Evolutionary conservation across 768 basidiomycete species (phyloP).

Genomic region (Hebeloma cylindrosporum): DNA sequence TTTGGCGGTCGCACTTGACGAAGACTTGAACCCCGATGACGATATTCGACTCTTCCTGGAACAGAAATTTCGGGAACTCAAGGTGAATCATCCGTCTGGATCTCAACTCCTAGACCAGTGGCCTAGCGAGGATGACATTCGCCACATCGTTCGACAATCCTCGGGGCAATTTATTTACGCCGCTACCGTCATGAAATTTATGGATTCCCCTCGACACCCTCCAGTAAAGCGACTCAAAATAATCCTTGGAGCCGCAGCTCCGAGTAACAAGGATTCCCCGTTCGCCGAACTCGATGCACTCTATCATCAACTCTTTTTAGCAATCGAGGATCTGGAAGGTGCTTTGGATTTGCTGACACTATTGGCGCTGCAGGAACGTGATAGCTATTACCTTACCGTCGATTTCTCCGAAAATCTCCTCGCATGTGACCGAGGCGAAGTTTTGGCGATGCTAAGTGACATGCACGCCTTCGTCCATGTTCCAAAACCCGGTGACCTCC

Average conservation of each 20-base stretch:
- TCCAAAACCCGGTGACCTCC: neutral
- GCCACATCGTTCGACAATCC: constrained; percentile 13
- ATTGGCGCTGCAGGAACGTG: neutral
- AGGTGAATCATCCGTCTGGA: constrained; percentile 6
- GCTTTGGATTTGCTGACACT: neutral
- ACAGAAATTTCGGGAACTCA: constrained; percentile 12
- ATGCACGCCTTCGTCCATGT: neutral
- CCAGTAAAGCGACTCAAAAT: constrained; percentile 15
- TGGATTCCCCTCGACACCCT: constrained; percentile 6
- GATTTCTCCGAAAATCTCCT: neutral
- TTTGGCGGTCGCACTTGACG: constrained; percentile 12
- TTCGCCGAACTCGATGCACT: constrained; percentile 18
- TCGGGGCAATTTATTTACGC: constrained; percentile 23
- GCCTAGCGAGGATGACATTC: constrained; percentile 14
- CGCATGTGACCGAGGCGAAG: neutral
- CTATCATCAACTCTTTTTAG: constrained; percentile 12
- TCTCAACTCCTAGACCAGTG: constrained; percentile 9
- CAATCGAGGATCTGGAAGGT: neutral
- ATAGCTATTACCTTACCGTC: neutral
- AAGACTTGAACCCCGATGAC: constrained; percentile 9
- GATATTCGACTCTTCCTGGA: constrained; percentile 17
- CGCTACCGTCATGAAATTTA: constrained; percentile 12
- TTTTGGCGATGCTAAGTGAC: neutral
- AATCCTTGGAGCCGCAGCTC: constrained; percentile 9
- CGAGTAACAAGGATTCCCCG: neutral